Base-by-base conservation (phyloP, 306 rosid genomes). In the Dalbergia oliveri region DNA sequence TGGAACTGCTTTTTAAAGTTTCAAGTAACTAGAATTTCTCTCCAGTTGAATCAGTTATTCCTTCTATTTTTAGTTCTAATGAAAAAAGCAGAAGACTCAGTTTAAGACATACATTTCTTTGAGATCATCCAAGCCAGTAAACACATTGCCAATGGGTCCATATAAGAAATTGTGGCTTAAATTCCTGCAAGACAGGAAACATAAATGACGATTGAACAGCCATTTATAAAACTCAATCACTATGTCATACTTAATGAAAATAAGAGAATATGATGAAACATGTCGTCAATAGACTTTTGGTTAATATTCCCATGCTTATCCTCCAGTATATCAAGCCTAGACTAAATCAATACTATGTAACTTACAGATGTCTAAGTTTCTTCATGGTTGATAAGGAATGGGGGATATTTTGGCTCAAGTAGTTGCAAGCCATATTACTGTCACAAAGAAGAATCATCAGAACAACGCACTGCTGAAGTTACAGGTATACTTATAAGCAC, bases 351-450 rank as follows among this genome's bases (percentile, higher is more conserved):
- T 56, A 58, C 59, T 60, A 23, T 61, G 83, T 45, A 75, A 89
- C 97, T 91, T 84, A 94, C 99, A 94, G 60, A 83, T 91, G 94
- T 61, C 88, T 82, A 77, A 93, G 90, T 79, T 70, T 82, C 79
- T 81, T 89, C 95, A 93, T 77, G 70, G 73, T 68, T 51, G 97
- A 53, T 77, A 94, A 83, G 64, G 95, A 82, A 66, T 73, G 63
- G 23, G 99, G 98, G 83, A 95, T 81, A 82, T 84, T 93, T 72
- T 86, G 68, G 81, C 71, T 80, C 67, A 95, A 83, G 79, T 73
- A 51, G 82, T 95, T 95, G 89, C 75, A 82, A 37, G 99, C 99
- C 96, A 95, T 54, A 79, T 93, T 93, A 88, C 98, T 93, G 88
- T 81, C 47, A 51, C 19, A 70, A 53, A 49, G 60, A 74, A 57